Conservation (phyloP, 2,329 filamentous ascomycete genomes). For the Fusarium haematococcum region DNA sequence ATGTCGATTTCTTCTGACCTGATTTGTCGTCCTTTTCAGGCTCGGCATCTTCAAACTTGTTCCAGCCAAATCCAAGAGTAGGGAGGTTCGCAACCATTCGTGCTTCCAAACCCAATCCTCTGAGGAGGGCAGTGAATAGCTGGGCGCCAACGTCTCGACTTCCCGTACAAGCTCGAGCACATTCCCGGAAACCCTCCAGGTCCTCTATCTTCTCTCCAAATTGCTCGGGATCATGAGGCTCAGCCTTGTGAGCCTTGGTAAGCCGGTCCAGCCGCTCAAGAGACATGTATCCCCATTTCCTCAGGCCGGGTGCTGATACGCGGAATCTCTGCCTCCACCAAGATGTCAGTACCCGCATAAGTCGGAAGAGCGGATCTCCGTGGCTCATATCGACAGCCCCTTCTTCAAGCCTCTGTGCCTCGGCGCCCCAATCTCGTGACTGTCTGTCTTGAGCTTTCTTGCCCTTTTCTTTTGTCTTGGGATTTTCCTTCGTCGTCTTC, state of each 20-base stretch:
- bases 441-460: slow-evolving; percentile 52
- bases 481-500: slow-evolving; percentile 36
- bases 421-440: slow-evolving; percentile 74
- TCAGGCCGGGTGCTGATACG: slow-evolving; percentile 80
- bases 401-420: slow-evolving; percentile 76
- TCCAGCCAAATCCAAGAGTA: slow-evolving; percentile 90
- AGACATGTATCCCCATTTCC: slow-evolving; percentile 91
- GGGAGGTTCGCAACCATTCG: slow-evolving; percentile 88
- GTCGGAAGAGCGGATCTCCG: slow-evolving; percentile 82
- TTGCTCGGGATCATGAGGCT: slow-evolving; percentile 68
- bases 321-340: slow-evolving; percentile 92
- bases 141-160: slow-evolving; percentile 91
- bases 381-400: slow-evolving; percentile 81
- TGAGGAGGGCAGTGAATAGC: slow-evolving; percentile 86
- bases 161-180: slow-evolving; percentile 78
- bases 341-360: slow-evolving; percentile 80
- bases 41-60: slow-evolving; percentile 83
- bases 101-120: slow-evolving; percentile 84
- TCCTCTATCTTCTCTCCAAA: slow-evolving; percentile 83
- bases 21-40: slow-evolving; percentile 54
- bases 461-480: slow-evolving; percentile 54
- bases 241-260: slow-evolving; percentile 75
- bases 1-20: neutral
- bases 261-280: slow-evolving; percentile 80
- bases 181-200: slow-evolving; percentile 74